These are phyloP conservation scores for Polyporus tsugae DNA, from an alignment of 1,284 basidiomycete species.

Conservation along the genomic window DNA sequence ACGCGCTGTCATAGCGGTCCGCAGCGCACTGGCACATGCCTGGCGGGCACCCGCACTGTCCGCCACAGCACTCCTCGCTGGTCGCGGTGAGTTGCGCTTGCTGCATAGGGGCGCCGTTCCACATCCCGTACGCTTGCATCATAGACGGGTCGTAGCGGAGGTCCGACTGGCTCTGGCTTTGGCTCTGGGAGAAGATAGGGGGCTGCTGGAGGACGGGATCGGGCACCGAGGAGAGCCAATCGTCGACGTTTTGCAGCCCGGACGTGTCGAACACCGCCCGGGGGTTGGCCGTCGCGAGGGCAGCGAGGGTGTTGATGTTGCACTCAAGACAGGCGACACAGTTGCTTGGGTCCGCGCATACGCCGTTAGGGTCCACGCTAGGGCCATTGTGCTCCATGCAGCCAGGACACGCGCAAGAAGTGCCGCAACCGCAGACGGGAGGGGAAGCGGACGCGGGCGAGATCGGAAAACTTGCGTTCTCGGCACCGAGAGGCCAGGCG, in stretches of 20 bases:
- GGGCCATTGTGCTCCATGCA: conserved; percentile 57
- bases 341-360: conserved; percentile 53
- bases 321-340: conserved; percentile 70
- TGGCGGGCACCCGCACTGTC: conserved; percentile 46
- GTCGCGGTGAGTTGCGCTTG: conserved; percentile 24
- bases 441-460: conserved; percentile 19
- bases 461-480: neutral
- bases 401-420: conserved; percentile 59
- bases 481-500: conserved; percentile 12
- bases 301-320: conserved; percentile 49
- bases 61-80: conserved; percentile 40
- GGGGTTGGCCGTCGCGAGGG: conserved; percentile 38
- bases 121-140: conserved; percentile 35
- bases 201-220: neutral
- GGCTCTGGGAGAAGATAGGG: conserved; percentile 13
- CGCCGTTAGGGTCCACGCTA: conserved; percentile 42
- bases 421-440: conserved; percentile 59
- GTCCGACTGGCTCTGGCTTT: conserved; percentile 17
- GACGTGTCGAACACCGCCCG: conserved; percentile 33
- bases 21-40: conserved; percentile 47
- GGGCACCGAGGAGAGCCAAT: conserved; percentile 49
- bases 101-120: conserved; percentile 23
- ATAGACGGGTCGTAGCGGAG: conserved; percentile 33
- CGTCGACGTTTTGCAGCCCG: conserved; percentile 51
- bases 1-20: conserved; percentile 40